phyloP scores from a whole-genome alignment of 2,329 filamentous ascomycete species.

The Pestalotiopsis sp. region DNA sequence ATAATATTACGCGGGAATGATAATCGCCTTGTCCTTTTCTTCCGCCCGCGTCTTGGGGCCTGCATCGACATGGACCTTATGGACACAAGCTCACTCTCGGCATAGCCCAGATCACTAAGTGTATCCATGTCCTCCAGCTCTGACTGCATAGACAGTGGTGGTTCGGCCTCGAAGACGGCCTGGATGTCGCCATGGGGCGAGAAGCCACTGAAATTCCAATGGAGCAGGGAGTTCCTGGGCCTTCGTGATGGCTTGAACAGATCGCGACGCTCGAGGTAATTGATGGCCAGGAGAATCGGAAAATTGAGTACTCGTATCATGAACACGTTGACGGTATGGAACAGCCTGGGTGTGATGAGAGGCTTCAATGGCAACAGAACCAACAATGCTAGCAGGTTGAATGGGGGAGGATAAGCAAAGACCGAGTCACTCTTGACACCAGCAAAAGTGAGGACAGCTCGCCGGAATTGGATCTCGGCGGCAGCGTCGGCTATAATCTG shows the following conservation, averaged over 20 bases:
- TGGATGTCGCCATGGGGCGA: conserved; percentile 63
- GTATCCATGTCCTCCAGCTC: conserved; percentile 36
- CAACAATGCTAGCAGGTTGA: conserved; percentile 68
- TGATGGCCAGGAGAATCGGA: conserved; percentile 62
- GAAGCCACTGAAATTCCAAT: conserved; percentile 48
- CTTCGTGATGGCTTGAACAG: conserved; percentile 29
- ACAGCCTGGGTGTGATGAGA: conserved; percentile 61
- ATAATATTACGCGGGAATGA: neutral
- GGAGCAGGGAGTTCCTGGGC: conserved; percentile 19
- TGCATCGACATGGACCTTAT: conserved; percentile 5
- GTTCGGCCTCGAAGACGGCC: conserved; percentile 60
- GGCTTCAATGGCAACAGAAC: conserved; percentile 68
- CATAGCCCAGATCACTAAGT: conserved; percentile 29
- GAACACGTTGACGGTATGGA: conserved; percentile 72
- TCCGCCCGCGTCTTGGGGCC: neutral
- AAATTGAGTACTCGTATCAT: conserved; percentile 64
- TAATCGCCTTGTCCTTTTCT: neutral
- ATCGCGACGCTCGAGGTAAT: conserved; percentile 60
- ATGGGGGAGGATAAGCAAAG: conserved; percentile 70
- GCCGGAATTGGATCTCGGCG: conserved; percentile 71
- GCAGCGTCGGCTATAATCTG: conserved; percentile 70
- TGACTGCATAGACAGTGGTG: conserved; percentile 44
- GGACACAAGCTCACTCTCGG: conserved; percentile 12
- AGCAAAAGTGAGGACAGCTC: conserved; percentile 72
- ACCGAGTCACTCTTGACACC: conserved; percentile 74